These are phyloP conservation scores for Nitzschia putrida DNA, from an alignment of 108 stramenopile species.

Conservation along the genomic window DNA sequence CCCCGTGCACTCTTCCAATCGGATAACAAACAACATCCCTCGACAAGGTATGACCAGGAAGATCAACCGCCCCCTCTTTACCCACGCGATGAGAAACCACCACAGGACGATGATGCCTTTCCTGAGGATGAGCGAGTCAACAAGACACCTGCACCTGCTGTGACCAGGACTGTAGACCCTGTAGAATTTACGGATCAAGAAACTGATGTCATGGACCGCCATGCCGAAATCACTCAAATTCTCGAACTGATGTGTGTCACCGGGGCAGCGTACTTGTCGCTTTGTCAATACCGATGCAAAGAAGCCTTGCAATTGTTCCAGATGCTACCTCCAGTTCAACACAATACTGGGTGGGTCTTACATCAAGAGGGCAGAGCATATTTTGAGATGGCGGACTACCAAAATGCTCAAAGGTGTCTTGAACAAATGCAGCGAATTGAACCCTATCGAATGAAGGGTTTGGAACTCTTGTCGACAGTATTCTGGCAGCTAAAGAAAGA, in stretches of 20 bases:
- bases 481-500: slow-evolving; percentile 96
- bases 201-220: slow-evolving; percentile 31
- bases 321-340: slow-evolving; percentile 73
- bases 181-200: slow-evolving; percentile 16
- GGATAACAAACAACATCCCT: slow-evolving; percentile 22
- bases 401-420: slow-evolving; percentile 73
- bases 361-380: slow-evolving; percentile 91
- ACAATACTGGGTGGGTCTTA: slow-evolving; percentile 90
- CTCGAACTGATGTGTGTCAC: slow-evolving; percentile 59
- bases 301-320: slow-evolving; percentile 85
- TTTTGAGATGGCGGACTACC: slow-evolving; percentile 95
- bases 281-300: slow-evolving; percentile 71
- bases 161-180: background rate
- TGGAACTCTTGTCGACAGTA: slow-evolving; percentile 90
- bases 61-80: slow-evolving; percentile 12
- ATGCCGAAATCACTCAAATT: slow-evolving; percentile 40
- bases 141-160: background rate
- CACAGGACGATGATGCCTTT: slow-evolving; percentile 9
- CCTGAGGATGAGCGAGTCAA: slow-evolving; percentile 15
- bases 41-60: slow-evolving; percentile 20
- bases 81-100: background rate
- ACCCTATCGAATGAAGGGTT: slow-evolving; percentile 90
- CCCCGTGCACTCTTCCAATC: slow-evolving; percentile 35
- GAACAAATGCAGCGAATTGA: slow-evolving; percentile 85
- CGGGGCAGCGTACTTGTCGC: slow-evolving; percentile 63